A percentile compares a stretch with the other conserved stretches of the same genome.
Conservation (phyloP, 1,284 basidiomycete genomes). For the Wolfiporia cocos region DNA sequence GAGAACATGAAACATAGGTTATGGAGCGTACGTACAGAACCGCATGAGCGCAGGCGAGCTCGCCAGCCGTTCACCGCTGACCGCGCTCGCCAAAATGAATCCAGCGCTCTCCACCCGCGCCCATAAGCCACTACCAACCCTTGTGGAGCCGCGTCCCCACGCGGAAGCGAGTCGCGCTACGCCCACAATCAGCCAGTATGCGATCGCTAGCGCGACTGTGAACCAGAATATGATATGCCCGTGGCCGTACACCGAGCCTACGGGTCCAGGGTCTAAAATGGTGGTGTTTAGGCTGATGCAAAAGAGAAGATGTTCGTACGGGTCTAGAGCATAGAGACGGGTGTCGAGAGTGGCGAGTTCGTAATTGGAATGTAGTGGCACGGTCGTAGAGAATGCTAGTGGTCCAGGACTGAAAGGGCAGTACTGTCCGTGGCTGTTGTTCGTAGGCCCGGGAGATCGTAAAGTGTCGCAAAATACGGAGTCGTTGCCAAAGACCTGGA, state of each 20-base stretch:
- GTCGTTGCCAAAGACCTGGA: constrained; percentile 63
- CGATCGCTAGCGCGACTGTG: constrained; percentile 70
- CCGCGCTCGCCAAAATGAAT: constrained; percentile 86
- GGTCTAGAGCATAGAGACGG: constrained; percentile 83
- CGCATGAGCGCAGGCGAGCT: constrained; percentile 82
- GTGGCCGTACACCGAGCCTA: constrained; percentile 58
- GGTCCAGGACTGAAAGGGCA: constrained; percentile 74
- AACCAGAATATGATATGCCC: constrained; percentile 81
- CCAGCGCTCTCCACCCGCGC: constrained; percentile 71
- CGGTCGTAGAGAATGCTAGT: constrained; percentile 76
- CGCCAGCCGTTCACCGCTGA: constrained; percentile 86
- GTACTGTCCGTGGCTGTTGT: constrained; percentile 35
- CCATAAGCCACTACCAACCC: constrained; percentile 56
- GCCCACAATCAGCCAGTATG: constrained; percentile 79
- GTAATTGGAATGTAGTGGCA: constrained; percentile 68
- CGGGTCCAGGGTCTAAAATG: constrained; percentile 55
- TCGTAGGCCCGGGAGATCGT: constrained; percentile 56
- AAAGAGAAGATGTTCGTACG: constrained; percentile 70
- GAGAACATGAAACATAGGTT: not conserved
- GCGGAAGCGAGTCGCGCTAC: constrained; percentile 80
- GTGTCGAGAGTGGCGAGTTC: constrained; percentile 82
- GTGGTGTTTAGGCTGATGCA: constrained; percentile 81
- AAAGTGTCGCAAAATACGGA: constrained; percentile 73
- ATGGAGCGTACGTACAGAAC: constrained; percentile 56
- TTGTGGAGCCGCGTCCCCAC: constrained; percentile 64